Percentiles rank a stretch among this genome's conserved stretches.
Conservation (phyloP, 2,329 filamentous ascomycete species). For the Botrytis galanthina region DNA sequence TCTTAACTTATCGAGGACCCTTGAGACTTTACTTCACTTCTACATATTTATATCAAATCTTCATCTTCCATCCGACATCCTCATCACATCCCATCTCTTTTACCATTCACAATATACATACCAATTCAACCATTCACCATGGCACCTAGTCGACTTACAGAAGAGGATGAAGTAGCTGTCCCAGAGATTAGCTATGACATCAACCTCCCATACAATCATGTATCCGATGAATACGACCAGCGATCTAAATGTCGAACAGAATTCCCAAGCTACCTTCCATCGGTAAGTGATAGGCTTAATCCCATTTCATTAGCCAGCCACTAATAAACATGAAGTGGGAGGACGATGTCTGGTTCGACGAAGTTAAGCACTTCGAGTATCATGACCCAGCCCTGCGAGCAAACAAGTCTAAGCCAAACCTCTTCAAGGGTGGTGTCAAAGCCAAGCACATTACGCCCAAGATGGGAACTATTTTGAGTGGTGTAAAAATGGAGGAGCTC, state of each 20-base stretch:
- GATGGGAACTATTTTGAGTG: slow-evolving; percentile 44
- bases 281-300: slow-evolving; percentile 22
- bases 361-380: slow-evolving; percentile 45
- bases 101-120: background rate
- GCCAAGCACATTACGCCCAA: slow-evolving; percentile 54
- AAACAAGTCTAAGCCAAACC: slow-evolving; percentile 59
- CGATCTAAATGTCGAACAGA: slow-evolving; percentile 40
- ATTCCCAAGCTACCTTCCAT: slow-evolving; percentile 47
- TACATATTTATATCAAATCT: slow-evolving; percentile 20
- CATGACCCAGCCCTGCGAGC: slow-evolving; percentile 52
- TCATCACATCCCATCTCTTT: slow-evolving; percentile 9
- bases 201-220: slow-evolving; percentile 47
- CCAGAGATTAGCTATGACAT: slow-evolving; percentile 44
- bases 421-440: slow-evolving; percentile 59
- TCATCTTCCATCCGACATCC: background rate
- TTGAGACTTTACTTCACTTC: background rate
- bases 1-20: background rate
- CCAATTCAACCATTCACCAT: slow-evolving; percentile 20
- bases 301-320: background rate
- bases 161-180: slow-evolving; percentile 24
- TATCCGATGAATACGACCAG: slow-evolving; percentile 40
- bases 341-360: slow-evolving; percentile 45
- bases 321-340: slow-evolving; percentile 40
- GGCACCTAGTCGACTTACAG: slow-evolving; percentile 28
- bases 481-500: slow-evolving; percentile 42